Evolutionary conservation across 768 basidiomycete species (phyloP).

Genomic region (Leccinum subtestaceum): DNA sequence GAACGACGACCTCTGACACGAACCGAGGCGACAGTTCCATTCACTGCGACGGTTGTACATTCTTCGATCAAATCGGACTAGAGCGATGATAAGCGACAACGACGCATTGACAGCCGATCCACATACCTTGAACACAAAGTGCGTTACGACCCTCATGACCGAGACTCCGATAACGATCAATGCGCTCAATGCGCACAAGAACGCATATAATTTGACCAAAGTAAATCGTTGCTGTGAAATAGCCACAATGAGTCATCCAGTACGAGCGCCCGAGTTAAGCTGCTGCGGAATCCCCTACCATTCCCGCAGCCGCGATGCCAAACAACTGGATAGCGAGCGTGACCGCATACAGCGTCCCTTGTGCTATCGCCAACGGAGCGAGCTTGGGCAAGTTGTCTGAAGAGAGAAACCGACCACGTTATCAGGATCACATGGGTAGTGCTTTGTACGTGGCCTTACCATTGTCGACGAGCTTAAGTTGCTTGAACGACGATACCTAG

Average conservation of each 20-base stretch:
- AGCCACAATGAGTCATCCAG: neutral
- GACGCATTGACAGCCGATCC: neutral
- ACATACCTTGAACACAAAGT: conserved; percentile 66
- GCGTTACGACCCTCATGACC: conserved; percentile 55
- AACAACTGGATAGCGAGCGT: conserved; percentile 52
- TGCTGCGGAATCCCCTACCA: conserved; percentile 39
- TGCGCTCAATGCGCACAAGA: conserved; percentile 44
- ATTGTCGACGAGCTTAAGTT: conserved; percentile 43
- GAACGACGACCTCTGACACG: conserved; percentile 7
- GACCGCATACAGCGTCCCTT: conserved; percentile 56
- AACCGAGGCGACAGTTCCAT: conserved; percentile 34
- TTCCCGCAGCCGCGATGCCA: conserved; percentile 49
- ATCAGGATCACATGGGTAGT: neutral
- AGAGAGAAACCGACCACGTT: neutral
- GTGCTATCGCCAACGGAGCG: conserved; percentile 52
- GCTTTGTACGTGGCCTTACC: conserved; percentile 36
- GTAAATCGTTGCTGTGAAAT: conserved; percentile 50
- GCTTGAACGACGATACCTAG: conserved; percentile 64
- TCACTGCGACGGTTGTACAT: conserved; percentile 44
- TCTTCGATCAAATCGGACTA: conserved; percentile 58
- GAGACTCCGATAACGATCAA: conserved; percentile 51
- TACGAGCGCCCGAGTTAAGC: neutral
- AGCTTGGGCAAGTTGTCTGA: conserved; percentile 45
- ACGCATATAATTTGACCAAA: conserved; percentile 55
- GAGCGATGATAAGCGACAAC: neutral